Evolutionary conservation across 768 basidiomycete species (phyloP), one percentile per base, ranked within the genome.

Genomic region (Amanita rimosa): DNA sequence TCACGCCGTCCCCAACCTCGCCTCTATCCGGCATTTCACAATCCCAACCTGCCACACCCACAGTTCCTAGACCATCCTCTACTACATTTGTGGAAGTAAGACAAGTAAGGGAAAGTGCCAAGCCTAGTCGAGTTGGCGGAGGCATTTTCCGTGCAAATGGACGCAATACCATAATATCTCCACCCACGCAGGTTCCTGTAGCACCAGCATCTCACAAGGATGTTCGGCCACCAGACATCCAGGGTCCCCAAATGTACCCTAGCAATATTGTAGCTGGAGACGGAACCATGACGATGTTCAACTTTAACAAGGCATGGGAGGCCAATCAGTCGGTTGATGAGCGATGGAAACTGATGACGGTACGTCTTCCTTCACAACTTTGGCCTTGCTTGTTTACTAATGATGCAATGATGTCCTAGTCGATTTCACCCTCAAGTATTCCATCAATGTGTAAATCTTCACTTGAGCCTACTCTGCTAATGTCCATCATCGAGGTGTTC

Each of bases 141-240:
- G 86, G 85, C 0, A 83, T 90, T 44, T 85, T 90, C 64, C 74
- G 79, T 22, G 64, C 71, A 2, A 71, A 77, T 10, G 87, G 86
- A 1, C 66, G 75, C 14, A 75, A 72, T 38, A 81, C 75, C 1
- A 61, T 87, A 8, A 75, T 88, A 52, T 57, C 69, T 9, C 38
- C 51, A 16, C 40, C 38, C 17, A 22, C 24, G 3, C 14, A n/a
- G 7, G 7, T 51, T 37, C 11, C 51, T 42, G 37, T 46, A n/a
- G 19, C 50, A 5, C 19, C 41, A 11, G 26, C 55, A 13, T 48
- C 51, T 14, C 17, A 19, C 19, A 38, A 38, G 6, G n/a, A n/a
- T n/a, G n/a, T n/a, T n/a, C n/a, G n/a, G n/a, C n/a, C n/a, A n/a
- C n/a, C n/a, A n/a, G n/a, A n/a, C n/a, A n/a, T n/a, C n/a, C n/a